A percentile compares a stretch with the other conserved stretches of the same genome.
These are phyloP conservation scores for Corniculantispora saksenae DNA, from an alignment of 2,329 filamentous ascomycete species.

Conservation along the genomic window DNA sequence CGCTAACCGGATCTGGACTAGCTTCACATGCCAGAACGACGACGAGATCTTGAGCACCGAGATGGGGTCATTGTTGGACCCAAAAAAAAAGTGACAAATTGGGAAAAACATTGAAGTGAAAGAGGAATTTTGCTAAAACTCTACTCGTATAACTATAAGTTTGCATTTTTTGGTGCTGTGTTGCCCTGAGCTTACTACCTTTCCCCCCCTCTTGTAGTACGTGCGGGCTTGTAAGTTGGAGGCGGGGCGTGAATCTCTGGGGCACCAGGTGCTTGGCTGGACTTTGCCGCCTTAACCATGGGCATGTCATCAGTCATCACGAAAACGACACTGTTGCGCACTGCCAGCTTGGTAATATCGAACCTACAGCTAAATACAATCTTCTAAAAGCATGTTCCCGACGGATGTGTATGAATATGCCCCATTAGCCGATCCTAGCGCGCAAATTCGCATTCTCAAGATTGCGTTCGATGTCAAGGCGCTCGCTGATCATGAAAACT, in stretches of 20 bases:
- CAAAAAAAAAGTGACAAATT: background rate
- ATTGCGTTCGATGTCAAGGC: background rate
- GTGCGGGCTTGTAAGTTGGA: no score
- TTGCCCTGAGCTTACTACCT: no score
- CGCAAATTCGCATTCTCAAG: background rate
- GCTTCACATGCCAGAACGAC: background rate
- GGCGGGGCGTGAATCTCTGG: no score
- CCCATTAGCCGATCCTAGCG: background rate
- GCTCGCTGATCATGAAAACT: background rate
- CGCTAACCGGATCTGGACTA: slow-evolving; percentile 14
- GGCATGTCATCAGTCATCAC: background rate
- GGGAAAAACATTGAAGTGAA: no score
- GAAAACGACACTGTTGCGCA: background rate
- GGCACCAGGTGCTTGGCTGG: no score
- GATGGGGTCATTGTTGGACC: background rate
- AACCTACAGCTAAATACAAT: background rate
- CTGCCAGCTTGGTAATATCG: background rate
- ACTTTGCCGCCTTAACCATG: background rate
- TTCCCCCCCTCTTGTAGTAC: no score
- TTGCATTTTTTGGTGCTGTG: no score
- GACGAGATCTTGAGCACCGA: background rate
- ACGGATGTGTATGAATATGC: background rate
- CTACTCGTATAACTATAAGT: no score
- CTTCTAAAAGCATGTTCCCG: background rate
- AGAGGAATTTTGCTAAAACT: no score